A percentile compares a stretch with the other conserved stretches of the same genome.
Conservation (phyloP, 2,329 filamentous ascomycete genomes). For the Raffaelea albimanens region DNA sequence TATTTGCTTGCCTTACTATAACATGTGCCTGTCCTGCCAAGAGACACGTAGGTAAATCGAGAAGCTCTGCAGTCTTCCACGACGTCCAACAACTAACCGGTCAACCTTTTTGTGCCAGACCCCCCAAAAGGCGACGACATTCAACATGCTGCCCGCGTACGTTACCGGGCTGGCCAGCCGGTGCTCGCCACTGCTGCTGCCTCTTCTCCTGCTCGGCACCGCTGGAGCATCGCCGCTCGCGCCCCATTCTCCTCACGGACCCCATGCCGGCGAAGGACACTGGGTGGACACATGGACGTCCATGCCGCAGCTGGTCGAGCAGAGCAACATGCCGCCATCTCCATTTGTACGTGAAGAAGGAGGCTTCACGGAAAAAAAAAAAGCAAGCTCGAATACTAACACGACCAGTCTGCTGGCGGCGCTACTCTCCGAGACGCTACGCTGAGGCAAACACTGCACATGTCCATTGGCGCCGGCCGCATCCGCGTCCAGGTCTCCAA, state of each 20-base stretch:
- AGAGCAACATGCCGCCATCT: constrained; percentile 48
- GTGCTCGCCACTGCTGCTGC: no score
- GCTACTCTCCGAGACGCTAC: constrained; percentile 53
- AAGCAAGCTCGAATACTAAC: constrained; percentile 8
- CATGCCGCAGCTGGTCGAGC: constrained; percentile 58
- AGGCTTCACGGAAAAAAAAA: not conserved
- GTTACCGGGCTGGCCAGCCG: no score
- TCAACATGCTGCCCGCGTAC: no score
- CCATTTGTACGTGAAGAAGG: constrained; percentile 41
- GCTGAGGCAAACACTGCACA: constrained; percentile 55
- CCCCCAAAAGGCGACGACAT: no score
- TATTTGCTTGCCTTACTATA: not conserved
- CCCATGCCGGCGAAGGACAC: constrained; percentile 34
- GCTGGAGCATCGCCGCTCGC: no score
- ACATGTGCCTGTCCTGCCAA: no score
- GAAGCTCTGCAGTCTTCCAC: no score
- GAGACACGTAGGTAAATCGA: no score
- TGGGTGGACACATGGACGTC: constrained; percentile 58
- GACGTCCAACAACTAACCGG: no score
- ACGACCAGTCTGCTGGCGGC: constrained; percentile 22
- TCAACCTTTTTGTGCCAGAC: no score
- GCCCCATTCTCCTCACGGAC: no score
- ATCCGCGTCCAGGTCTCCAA: constrained; percentile 58
- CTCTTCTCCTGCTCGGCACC: no score
- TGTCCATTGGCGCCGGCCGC: constrained; percentile 44